These are phyloP conservation scores for Pseudofabraea citricarpa DNA, from an alignment of 2,329 filamentous ascomycete species.

Conservation along the genomic window DNA sequence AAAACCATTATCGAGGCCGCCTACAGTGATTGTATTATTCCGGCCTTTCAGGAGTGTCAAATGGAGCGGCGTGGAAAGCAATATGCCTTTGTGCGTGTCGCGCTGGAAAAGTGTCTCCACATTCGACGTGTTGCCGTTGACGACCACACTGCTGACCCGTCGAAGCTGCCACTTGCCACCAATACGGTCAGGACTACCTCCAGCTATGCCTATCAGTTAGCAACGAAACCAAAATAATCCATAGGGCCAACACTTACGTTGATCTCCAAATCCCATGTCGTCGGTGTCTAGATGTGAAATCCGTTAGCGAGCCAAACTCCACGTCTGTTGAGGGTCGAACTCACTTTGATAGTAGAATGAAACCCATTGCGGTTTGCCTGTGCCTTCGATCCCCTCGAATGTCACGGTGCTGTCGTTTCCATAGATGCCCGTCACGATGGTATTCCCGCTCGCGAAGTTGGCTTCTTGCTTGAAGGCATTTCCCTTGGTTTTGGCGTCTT, in stretches of 20 bases:
- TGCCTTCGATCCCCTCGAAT: conserved; percentile 42
- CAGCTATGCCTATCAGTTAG: too few relatives aligned
- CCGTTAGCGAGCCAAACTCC: too few relatives aligned
- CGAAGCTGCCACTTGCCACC: conserved; percentile 55
- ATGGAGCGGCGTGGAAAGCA: conserved; percentile 51
- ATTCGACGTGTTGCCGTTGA: conserved; percentile 46
- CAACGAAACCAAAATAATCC: conserved; percentile 1
- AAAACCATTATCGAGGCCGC: conserved; percentile 51
- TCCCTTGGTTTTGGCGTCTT: conserved; percentile 39
- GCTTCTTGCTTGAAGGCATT: conserved; percentile 51
- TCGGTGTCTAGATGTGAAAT: conserved; percentile 40
- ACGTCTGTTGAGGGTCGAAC: not conserved
- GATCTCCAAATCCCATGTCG: conserved; percentile 53
- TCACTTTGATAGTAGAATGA: conserved; percentile 51
- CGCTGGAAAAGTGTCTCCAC: conserved; percentile 47
- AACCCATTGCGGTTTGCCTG: conserved; percentile 49
- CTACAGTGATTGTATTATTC: conserved; percentile 50
- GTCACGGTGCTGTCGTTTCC: conserved; percentile 51
- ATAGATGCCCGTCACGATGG: conserved; percentile 46
- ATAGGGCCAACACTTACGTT: not conserved
- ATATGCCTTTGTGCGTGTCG: conserved; percentile 54
- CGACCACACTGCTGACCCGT: conserved; percentile 54
- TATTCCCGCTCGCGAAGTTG: conserved; percentile 43
- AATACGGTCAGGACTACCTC: conserved; percentile 54
- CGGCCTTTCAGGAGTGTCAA: conserved; percentile 46